These are phyloP conservation scores for Chlamydomonas schloesseri DNA, from an alignment of 139 green algal species.

Conservation along the genomic window DNA sequence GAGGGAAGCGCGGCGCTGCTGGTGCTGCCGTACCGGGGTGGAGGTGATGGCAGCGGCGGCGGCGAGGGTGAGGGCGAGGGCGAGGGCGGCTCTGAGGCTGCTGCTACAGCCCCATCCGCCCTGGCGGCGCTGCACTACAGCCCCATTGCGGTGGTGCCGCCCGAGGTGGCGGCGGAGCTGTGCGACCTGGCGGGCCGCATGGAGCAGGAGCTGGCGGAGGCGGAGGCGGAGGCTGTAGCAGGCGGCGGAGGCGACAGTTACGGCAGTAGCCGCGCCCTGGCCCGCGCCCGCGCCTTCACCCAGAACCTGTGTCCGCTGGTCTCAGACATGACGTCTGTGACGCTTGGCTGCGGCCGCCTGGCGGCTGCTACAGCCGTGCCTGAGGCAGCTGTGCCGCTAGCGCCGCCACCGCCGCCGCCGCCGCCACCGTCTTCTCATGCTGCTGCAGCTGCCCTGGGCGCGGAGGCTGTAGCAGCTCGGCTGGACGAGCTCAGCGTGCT, in stretches of 20 bases:
- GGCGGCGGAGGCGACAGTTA: too few relatives aligned
- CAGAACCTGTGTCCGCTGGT: neutral
- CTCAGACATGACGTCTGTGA: neutral
- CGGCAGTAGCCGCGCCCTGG: neutral
- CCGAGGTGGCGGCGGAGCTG: constrained; percentile 6
- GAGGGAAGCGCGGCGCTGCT: constrained; percentile 25
- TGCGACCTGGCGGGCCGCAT: neutral
- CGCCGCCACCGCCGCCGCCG: too few relatives aligned
- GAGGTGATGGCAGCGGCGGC: neutral
- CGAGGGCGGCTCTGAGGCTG: neutral
- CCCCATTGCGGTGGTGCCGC: neutral
- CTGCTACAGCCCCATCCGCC: too few relatives aligned
- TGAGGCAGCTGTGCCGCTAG: too few relatives aligned
- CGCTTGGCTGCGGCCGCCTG: neutral
- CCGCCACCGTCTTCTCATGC: too few relatives aligned
- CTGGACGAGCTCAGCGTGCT: neutral
- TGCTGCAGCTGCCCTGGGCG: too few relatives aligned
- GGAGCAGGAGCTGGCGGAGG: constrained; percentile 8
- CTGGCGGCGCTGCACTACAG: neutral
- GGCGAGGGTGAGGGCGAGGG: neutral
- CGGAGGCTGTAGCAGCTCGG: neutral
- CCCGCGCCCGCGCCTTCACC: neutral
- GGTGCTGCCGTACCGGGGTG: constrained; percentile 8
- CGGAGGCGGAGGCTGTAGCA: too few relatives aligned
- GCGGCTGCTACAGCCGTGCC: too few relatives aligned